phyloP scores from a whole-genome alignment of 345 rosid genomes.

The Euclidium syriacum region DNA sequence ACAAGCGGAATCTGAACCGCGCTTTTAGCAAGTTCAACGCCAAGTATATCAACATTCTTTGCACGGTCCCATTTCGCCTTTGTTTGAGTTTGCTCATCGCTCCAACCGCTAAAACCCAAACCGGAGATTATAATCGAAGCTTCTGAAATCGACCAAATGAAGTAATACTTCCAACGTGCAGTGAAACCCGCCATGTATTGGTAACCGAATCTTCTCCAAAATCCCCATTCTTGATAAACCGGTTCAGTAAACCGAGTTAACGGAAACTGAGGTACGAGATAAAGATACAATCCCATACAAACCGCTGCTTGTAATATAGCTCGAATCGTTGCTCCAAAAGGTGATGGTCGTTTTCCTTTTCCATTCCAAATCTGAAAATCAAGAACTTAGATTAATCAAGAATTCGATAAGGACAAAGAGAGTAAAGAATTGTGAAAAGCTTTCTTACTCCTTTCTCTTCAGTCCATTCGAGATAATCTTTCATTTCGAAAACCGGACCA shows the following conservation, averaged over 20 bases:
- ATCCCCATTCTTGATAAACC: constrained; percentile 77
- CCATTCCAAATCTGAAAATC: constrained; percentile 65
- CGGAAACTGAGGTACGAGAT: constrained; percentile 65
- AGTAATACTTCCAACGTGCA: constrained; percentile 95
- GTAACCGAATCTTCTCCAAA: constrained; percentile 73
- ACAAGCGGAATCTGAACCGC: constrained; percentile 72
- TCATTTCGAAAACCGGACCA: constrained; percentile 93
- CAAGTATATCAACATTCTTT: constrained; percentile 73
- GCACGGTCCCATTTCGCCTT: constrained; percentile 92
- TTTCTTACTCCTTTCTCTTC: constrained; percentile 84
- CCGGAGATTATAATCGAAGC: constrained; percentile 83
- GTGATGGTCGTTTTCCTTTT: constrained; percentile 53
- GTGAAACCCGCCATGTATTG: constrained; percentile 81
- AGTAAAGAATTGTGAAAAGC: constrained; percentile 24
- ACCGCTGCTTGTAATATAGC: constrained; percentile 74
- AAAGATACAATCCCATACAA: constrained; percentile 80
- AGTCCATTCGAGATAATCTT: constrained; percentile 94
- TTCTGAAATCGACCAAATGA: constrained; percentile 97
- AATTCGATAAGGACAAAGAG: constrained; percentile 3
- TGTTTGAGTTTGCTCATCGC: constrained; percentile 52
- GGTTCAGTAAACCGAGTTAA: constrained; percentile 64
- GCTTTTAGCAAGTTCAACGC: constrained; percentile 84
- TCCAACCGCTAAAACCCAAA: constrained; percentile 95
- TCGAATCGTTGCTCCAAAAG: constrained; percentile 56
- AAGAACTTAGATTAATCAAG: constrained; percentile 2